Base-by-base conservation (phyloP, 2,329 filamentous ascomycete genomes). In the Raffaelea arxii region DNA sequence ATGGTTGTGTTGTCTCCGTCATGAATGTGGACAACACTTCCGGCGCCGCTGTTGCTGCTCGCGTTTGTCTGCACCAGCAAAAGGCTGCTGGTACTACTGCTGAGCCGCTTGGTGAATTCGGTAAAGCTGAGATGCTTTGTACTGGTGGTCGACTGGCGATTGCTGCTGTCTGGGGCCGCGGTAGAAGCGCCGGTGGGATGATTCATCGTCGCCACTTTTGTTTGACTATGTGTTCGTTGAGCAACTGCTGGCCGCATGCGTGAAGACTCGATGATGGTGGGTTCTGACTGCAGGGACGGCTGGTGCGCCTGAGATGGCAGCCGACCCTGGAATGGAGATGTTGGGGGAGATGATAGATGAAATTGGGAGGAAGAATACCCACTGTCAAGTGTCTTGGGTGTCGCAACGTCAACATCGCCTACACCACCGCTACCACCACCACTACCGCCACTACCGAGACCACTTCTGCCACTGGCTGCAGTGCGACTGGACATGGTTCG, bases 91-190 rank as follows among this genome's bases (percentile, higher is more conserved):
- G 74, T 79, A 44, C 75, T 79, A 58, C 73, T 79, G 54, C 75
- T 80, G 46, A 82, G 59, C 51, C 75, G 67, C 58, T 75, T 77
- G 41, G 75, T 74, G 51, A 80, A 77, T 46, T 82, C 78, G 54
- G 70, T 74, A 53, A 82, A 78, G 63, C 74, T 79, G 46, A 78
- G 68, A 49, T 75, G 69, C 64, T 80, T 80, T 41, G 65, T 63
- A 57, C 72, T 78, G 11, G 71, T 73, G 36, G 65, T 65, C 24
- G 77, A 80, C 41, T 68, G 65, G 25, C 74, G 71, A 52, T 75
- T 75, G 70, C 19, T 50, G 7, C 7, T 36, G 47, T n/a, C 45
- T 36, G 49, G 47, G 50, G 41, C 12, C 2, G 41, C 32, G 14
- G 27, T 38, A 27, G 18, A 7, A 7, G 25, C 40, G 40, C 27